Conservation (phyloP, 2,329 filamentous ascomycete species). For the Xenosphaeropsis pyriputrescens region DNA sequence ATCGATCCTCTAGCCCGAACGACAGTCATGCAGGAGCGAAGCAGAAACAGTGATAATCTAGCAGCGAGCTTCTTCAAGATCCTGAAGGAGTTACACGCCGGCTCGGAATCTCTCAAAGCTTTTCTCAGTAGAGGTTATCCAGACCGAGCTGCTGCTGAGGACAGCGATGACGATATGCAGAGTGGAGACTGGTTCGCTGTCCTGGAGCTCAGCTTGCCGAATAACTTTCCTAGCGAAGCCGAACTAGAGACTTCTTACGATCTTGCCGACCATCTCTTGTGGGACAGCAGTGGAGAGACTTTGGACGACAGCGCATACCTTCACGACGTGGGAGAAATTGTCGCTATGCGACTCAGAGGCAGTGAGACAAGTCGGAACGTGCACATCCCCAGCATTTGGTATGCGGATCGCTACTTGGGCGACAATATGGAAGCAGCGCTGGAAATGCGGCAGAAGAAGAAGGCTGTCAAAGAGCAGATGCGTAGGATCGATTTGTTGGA, state of each 20-base stretch:
- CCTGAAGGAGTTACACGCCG: too few species aligned
- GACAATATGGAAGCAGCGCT: conserved; percentile 28
- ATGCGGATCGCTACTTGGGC: conserved; percentile 37
- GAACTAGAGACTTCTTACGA: conserved; percentile 16
- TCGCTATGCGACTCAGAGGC: conserved; percentile 28
- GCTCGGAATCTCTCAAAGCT: conserved; percentile 5
- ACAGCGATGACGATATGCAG: conserved; percentile 3
- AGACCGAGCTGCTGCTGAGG: conserved; percentile 4
- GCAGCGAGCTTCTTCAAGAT: conserved; percentile 11
- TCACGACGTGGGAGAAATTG: conserved; percentile 27
- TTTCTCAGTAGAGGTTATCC: conserved; percentile 12
- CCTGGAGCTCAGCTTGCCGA: conserved; percentile 13
- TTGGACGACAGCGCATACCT: conserved; percentile 13
- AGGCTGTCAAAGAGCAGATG: conserved; percentile 18
- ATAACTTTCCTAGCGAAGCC: conserved; percentile 6
- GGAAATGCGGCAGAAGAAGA: conserved; percentile 22
- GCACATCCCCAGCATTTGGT: conserved; percentile 35
- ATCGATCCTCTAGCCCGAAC: conserved; percentile 28
- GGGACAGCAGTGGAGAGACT: conserved; percentile 10
- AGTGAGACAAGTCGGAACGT: conserved; percentile 26
- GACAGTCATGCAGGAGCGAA: conserved; percentile 19
- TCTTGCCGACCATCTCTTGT: conserved; percentile 16
- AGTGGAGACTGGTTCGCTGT: conserved; percentile 14
- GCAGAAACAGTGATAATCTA: conserved; percentile 27
- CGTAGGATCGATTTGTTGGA: conserved; percentile 11